Conservation (phyloP, 805 yeast species). For the Metschnikowia colocasiae region DNA sequence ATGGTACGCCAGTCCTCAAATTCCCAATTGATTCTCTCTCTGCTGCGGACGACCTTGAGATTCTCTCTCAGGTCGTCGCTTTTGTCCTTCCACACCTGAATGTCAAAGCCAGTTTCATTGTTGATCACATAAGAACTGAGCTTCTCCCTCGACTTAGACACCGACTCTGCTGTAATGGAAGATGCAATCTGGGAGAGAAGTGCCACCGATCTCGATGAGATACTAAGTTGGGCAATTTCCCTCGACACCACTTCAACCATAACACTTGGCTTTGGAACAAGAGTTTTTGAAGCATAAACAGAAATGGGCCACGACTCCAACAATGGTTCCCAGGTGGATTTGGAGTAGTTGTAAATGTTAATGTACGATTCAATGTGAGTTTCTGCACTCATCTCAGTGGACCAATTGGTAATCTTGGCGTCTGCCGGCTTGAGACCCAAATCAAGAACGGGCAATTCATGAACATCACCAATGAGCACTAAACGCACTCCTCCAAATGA, state of each 20-base stretch:
- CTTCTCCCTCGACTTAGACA: conserved; percentile 64
- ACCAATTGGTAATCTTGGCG: conserved; percentile 74
- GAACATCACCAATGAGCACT: conserved; percentile 85
- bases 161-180: conserved; percentile 50
- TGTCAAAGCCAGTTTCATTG: conserved; percentile 80
- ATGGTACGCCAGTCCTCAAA: conserved; percentile 91
- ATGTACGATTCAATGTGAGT: conserved; percentile 60
- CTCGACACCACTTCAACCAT: conserved; percentile 71
- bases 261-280: conserved; percentile 45
- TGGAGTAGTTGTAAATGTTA: conserved; percentile 81
- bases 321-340: conserved; percentile 93
- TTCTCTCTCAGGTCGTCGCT: conserved; percentile 37
- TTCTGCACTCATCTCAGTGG: conserved; percentile 72
- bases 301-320: conserved; percentile 85
- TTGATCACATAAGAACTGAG: conserved; percentile 76
- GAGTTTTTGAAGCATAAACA: conserved; percentile 55
- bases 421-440: conserved; percentile 68
- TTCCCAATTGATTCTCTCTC: conserved; percentile 69
- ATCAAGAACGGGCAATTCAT: conserved; percentile 85
- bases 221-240: conserved; percentile 70
- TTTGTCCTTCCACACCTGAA: conserved; percentile 70
- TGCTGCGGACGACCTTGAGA: conserved; percentile 41
- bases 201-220: conserved; percentile 79
- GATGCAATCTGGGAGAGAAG: conserved; percentile 65
- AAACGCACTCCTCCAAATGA: conserved; percentile 73